Percentiles rank a stretch among this genome's conserved stretches.
Evolutionary conservation across 306 rosid species (phyloP).

Genomic region (Acmispon strigosus): DNA sequence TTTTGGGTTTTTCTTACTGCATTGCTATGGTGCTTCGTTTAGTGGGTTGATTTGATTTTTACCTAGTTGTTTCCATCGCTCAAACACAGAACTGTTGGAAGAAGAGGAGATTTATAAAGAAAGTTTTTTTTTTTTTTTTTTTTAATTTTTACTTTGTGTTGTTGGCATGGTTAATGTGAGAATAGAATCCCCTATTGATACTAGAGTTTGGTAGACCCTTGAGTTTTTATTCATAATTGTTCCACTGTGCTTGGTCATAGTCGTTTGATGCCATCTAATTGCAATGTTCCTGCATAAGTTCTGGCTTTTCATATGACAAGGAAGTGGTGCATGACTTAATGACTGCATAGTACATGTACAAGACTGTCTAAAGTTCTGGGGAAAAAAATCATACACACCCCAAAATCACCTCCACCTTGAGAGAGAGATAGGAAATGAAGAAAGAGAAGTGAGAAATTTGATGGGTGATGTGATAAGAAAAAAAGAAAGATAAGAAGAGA

Average conservation of each 20-base stretch:
- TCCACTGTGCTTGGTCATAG: neutral
- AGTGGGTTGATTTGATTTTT: constrained; percentile 1
- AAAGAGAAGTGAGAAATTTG: too few relatives aligned
- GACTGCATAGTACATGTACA: neutral
- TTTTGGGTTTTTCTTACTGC: neutral
- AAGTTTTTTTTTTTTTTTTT: neutral
- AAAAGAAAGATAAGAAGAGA: too few relatives aligned
- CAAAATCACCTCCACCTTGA: too few relatives aligned
- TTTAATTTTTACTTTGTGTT: neutral
- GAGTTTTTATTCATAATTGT: neutral
- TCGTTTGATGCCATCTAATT: neutral
- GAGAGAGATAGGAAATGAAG: too few relatives aligned
- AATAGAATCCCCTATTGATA: neutral
- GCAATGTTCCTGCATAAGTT: neutral
- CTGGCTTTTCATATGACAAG: neutral
- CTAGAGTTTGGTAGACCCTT: neutral
- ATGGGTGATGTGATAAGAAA: too few relatives aligned
- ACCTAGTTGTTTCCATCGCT: neutral
- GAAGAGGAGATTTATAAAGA: neutral
- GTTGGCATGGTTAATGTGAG: neutral
- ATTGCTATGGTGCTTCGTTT: constrained; percentile 6
- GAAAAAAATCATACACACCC: too few relatives aligned
- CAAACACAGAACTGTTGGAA: neutral
- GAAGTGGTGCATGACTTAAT: neutral
- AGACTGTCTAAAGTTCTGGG: neutral